Conservation (phyloP, 2,329 filamentous ascomycete genomes). For the Thelonectria olida region DNA sequence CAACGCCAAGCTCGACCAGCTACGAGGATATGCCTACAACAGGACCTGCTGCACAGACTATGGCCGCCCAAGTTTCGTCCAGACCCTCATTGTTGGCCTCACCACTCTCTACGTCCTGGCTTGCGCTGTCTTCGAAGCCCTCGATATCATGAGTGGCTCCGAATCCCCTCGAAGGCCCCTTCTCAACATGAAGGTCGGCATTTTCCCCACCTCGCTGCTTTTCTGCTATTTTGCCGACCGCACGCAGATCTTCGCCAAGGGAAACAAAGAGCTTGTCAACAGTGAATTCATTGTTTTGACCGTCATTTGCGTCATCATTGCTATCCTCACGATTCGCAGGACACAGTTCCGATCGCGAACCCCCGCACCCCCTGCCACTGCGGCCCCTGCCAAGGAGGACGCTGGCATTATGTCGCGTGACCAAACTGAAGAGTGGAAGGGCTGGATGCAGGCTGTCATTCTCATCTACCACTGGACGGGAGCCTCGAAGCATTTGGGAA, state of each 20-base stretch:
- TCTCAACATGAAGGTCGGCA: slow-evolving; percentile 37
- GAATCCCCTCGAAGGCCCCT: slow-evolving; percentile 20
- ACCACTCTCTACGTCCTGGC: slow-evolving; percentile 25
- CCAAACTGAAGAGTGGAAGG: slow-evolving; percentile 73
- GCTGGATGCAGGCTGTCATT: slow-evolving; percentile 67
- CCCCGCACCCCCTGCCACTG: slow-evolving; percentile 11
- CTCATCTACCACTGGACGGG: slow-evolving; percentile 67
- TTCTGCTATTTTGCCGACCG: slow-evolving; percentile 42
- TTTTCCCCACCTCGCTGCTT: slow-evolving; percentile 39
- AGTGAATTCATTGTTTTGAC: slow-evolving; percentile 31
- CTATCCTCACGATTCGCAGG: slow-evolving; percentile 30
- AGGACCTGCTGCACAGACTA: slow-evolving; percentile 64
- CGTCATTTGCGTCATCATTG: slow-evolving; percentile 17
- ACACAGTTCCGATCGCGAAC: slow-evolving; percentile 26
- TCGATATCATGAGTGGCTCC: slow-evolving; percentile 24
- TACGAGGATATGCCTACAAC: slow-evolving; percentile 52
- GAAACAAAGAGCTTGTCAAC: slow-evolving; percentile 34
- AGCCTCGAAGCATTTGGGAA: slow-evolving; percentile 54
- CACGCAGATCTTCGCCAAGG: slow-evolving; percentile 41
- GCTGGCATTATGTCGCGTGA: slow-evolving; percentile 50
- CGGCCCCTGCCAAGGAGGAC: slow-evolving; percentile 23
- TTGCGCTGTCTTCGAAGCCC: slow-evolving; percentile 30
- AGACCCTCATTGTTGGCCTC: slow-evolving; percentile 36
- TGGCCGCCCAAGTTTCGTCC: slow-evolving; percentile 31
- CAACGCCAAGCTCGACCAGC: slow-evolving; percentile 49